A percentile compares a stretch with the other conserved stretches of the same genome.
phyloP scores from a whole-genome alignment of 108 stramenopile genomes.

The Cyclotella sp. region DNA sequence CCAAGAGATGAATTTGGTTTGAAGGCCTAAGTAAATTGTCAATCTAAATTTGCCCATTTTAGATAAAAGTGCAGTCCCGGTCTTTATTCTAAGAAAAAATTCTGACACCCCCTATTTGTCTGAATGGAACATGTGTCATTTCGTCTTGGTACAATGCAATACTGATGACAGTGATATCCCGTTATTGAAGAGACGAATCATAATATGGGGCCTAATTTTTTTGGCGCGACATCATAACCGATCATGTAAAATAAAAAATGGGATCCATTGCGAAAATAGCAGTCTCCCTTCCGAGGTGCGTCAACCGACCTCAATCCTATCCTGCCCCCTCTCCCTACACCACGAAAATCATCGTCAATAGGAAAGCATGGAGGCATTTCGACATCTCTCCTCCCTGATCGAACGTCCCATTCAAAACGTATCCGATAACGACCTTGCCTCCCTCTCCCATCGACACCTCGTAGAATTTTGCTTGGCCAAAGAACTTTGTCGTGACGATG shows the following conservation, averaged over 20 bases:
- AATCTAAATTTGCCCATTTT: too few species aligned
- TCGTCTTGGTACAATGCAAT: too few species aligned
- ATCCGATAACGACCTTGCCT: not conserved
- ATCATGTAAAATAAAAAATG: too few species aligned
- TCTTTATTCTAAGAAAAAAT: too few species aligned
- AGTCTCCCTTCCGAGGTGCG: too few species aligned
- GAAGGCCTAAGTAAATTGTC: too few species aligned
- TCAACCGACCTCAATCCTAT: too few species aligned
- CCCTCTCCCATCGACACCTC: not conserved
- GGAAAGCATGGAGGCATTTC: conserved; percentile 1
- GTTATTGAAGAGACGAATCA: not conserved
- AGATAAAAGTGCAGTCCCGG: too few species aligned
- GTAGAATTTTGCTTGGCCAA: conserved; percentile 8
- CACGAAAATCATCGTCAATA: not conserved
- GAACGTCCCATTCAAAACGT: not conserved
- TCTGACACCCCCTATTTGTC: too few species aligned
- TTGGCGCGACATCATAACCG: not conserved
- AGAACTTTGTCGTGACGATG: not conserved
- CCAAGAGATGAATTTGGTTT: too few species aligned
- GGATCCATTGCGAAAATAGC: too few species aligned
- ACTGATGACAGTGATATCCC: not conserved
- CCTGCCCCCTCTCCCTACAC: too few species aligned
- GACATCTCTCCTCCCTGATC: not conserved
- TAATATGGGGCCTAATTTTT: not conserved
- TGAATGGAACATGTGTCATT: not conserved